phyloP scores from a whole-genome alignment of 352 stramenopile genomes.

The Blastocystis sp. region DNA sequence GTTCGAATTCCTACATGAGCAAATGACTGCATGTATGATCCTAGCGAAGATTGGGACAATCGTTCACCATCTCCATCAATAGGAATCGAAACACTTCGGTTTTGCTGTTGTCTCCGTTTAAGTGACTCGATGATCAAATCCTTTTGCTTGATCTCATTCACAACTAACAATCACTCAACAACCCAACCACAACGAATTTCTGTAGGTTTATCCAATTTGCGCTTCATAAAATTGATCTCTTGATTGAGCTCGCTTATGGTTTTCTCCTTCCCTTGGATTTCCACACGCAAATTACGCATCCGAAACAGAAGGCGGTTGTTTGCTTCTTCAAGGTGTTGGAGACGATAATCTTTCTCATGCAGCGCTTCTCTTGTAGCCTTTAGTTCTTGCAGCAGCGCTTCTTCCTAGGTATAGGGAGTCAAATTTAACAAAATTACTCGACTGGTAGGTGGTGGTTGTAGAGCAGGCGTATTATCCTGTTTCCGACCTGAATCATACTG shows the following conservation, averaged over 20 bases:
- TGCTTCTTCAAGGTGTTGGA: slow-evolving; percentile 42
- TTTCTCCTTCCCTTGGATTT: slow-evolving; percentile 48
- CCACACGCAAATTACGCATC: slow-evolving; percentile 44
- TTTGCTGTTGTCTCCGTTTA: background rate
- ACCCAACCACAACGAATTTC: background rate
- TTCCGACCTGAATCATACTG: background rate
- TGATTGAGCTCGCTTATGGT: slow-evolving; percentile 33
- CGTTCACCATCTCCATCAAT: background rate
- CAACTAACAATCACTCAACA: background rate
- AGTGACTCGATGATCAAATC: slow-evolving; percentile 31
- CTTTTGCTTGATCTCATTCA: slow-evolving; percentile 58
- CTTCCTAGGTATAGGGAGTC: background rate
- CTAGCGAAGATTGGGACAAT: background rate
- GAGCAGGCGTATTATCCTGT: background rate
- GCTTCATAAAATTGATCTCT: slow-evolving; percentile 52
- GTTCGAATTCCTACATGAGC: background rate
- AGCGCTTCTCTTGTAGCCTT: slow-evolving; percentile 1
- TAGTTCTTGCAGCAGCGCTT: background rate
- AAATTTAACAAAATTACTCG: background rate
- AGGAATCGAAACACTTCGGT: background rate
- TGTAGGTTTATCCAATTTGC: slow-evolving; percentile 22
- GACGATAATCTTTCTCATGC: slow-evolving; percentile 10
- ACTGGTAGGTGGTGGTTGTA: background rate
- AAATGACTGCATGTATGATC: slow-evolving; percentile 1
- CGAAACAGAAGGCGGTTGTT: slow-evolving; percentile 49